Conservation (phyloP, 2,329 filamentous ascomycete genomes). For the Trichoderma guizhouense region DNA sequence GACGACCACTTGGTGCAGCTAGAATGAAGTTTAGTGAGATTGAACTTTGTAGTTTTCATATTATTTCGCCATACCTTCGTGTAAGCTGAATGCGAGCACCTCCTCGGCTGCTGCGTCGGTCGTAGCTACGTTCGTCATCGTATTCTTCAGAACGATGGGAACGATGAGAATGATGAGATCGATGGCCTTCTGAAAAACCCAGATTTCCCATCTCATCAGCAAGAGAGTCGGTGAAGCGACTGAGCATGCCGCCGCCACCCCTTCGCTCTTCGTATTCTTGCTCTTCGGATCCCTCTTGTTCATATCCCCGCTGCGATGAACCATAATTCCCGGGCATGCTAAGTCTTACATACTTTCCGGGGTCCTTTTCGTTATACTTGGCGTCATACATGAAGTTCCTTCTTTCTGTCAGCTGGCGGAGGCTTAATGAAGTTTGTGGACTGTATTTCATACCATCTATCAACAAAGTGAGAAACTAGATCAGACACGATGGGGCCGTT, state of each 20-base stretch:
- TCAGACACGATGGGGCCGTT: slow-evolving; percentile 72
- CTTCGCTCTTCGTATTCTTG: not conserved
- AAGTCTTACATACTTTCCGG: slow-evolving; percentile 48
- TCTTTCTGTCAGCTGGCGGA: not conserved
- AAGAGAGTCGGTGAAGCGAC: not conserved
- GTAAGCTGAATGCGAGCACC: slow-evolving; percentile 48
- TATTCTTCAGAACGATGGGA: not conserved
- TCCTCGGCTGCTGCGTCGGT: slow-evolving; percentile 22
- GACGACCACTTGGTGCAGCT: slow-evolving; percentile 52
- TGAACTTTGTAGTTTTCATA: not conserved
- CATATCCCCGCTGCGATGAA: slow-evolving; percentile 15
- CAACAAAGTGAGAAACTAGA: slow-evolving; percentile 72
- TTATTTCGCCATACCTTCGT: slow-evolving; percentile 40
- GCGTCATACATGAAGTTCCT: slow-evolving; percentile 81
- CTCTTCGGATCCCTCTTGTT: not conserved
- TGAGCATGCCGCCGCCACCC: not conserved
- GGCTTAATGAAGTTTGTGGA: not conserved
- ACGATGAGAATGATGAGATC: not conserved
- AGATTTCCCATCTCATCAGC: slow-evolving; percentile 14
- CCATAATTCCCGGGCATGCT: slow-evolving; percentile 32
- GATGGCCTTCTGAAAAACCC: not conserved
- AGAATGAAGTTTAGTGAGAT: not conserved
- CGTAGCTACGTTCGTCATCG: not conserved
- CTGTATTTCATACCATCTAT: slow-evolving; percentile 62
- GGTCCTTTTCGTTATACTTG: slow-evolving; percentile 63